Evolutionary conservation across 2,329 filamentous ascomycete species (phyloP), one percentile per base, ranked within the genome.

Genomic region (Colletotrichum eremochloae): DNA sequence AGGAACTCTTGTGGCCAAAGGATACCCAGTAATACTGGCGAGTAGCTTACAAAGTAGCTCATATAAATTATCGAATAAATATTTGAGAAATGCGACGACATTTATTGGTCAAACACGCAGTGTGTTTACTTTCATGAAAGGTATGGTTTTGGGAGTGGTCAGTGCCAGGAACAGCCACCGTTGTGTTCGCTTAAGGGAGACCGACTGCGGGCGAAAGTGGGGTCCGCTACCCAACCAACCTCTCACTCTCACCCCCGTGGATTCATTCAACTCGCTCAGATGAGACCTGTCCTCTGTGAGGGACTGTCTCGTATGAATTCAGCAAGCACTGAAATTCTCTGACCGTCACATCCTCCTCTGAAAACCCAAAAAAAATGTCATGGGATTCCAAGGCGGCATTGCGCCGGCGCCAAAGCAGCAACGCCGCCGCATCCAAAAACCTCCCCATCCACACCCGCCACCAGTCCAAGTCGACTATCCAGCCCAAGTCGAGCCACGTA

Each of bases 1-100:
- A 85, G 74, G 88, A 94, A 77, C 87, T 96, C n/a, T 81, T 96
- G 1, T 95, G 92, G 93, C 93, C 93, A 6, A 93, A 91, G 78
- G 91, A 92, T 66, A 71, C 68, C 58, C 68, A 65, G 36, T 75
- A 72, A 20, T 61, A 24, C 31, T 52, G 14, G 24, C 42, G 6
- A 24, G 11, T 8, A 7, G 24, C 8, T 20, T 6, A 8, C 18
- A 3, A 40, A 14, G 2, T 11, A 15, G 11, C 33, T 40, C 11
- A 55, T 36, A 5, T 18, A 33, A 20, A 52, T 1, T 29, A 0
- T 5, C 15, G 7, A 24, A 31, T 3, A 29, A 4, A 2, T 4
- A 11, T 12, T 8, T 48, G 20, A 48, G 29, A 7, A 33, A n/a
- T 40, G 15, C 5, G 5, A 31, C 15, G n/a, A 4, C 14, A 53